These are phyloP conservation scores for Thalia dealbata DNA, from an alignment of 176 grass and related monocot species.

Conservation along the genomic window DNA sequence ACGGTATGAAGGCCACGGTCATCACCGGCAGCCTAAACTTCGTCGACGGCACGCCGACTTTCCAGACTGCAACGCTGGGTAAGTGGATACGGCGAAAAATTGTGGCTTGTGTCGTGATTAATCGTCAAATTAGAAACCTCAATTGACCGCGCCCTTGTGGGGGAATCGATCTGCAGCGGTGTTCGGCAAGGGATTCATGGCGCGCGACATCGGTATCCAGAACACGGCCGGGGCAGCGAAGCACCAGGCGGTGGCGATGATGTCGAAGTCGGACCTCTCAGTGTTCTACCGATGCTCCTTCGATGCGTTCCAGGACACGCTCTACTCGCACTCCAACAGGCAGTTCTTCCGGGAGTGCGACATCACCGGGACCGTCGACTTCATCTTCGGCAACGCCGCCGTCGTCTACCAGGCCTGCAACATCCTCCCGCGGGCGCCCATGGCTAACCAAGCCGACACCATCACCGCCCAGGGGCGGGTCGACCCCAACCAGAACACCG, in stretches of 20 bases:
- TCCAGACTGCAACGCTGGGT: slow-evolving; percentile 60
- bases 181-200: slow-evolving; percentile 56
- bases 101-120: too few relatives aligned
- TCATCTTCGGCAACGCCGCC: slow-evolving; percentile 74
- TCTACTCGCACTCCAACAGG: slow-evolving; percentile 76
- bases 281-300: slow-evolving; percentile 59
- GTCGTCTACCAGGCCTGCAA: slow-evolving; percentile 67
- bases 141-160: too few relatives aligned
- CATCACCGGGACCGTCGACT: slow-evolving; percentile 65
- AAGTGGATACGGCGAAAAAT: not conserved
- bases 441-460: slow-evolving; percentile 42
- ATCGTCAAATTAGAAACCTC: too few relatives aligned
- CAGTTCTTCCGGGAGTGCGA: slow-evolving; percentile 85
- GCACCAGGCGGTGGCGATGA: slow-evolving; percentile 74
- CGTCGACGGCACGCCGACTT: slow-evolving; percentile 61
- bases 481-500: slow-evolving; percentile 53
- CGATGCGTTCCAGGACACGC: slow-evolving; percentile 56
- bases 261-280: slow-evolving; percentile 46
- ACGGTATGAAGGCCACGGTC: slow-evolving; percentile 38
- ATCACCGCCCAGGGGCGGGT: slow-evolving; percentile 47
- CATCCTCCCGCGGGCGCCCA: slow-evolving; percentile 34
- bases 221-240: slow-evolving; percentile 62
- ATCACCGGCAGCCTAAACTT: slow-evolving; percentile 58
- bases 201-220: slow-evolving; percentile 52
- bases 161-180: slow-evolving; percentile 27